Percentiles rank a stretch among this genome's conserved stretches.
Evolutionary conservation across 257 asterid genomes (phyloP).

Genomic region (Osmanthus fragrans): DNA sequence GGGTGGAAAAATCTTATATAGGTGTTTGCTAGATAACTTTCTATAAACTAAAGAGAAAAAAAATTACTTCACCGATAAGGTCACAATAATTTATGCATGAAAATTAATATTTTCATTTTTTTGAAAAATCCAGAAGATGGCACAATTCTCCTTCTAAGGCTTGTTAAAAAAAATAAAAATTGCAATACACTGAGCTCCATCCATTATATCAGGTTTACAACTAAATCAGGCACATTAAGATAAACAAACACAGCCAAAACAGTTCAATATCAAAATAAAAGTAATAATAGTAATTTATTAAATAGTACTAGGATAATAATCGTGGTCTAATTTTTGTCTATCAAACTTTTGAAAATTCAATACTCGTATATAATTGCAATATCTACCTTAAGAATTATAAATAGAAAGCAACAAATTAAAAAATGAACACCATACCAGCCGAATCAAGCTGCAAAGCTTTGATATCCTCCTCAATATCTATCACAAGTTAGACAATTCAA

Average conservation of each 20-base stretch:
- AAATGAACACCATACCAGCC: conserved; percentile 43
- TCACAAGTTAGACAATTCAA: background rate
- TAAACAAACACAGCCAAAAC: background rate
- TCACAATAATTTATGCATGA: too few relatives aligned
- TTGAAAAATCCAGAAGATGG: background rate
- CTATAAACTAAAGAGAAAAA: background rate
- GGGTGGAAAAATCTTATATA: background rate
- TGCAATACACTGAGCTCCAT: background rate
- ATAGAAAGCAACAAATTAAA: too few relatives aligned
- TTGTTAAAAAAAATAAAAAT: background rate
- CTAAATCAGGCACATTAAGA: conserved; percentile 13
- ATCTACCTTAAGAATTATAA: background rate
- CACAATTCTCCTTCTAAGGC: background rate
- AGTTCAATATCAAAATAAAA: background rate
- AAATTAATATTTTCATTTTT: too few relatives aligned
- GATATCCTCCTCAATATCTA: conserved; percentile 87
- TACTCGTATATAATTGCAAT: background rate
- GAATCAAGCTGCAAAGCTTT: conserved; percentile 88
- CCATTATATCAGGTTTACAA: background rate
- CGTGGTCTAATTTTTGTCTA: background rate
- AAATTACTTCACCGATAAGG: too few relatives aligned
- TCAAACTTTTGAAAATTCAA: background rate
- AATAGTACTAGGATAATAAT: background rate
- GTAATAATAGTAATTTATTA: background rate
- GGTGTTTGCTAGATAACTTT: background rate